Conservation (phyloP, 164 flowering plant genomes). For the Magnolia officinalis region DNA sequence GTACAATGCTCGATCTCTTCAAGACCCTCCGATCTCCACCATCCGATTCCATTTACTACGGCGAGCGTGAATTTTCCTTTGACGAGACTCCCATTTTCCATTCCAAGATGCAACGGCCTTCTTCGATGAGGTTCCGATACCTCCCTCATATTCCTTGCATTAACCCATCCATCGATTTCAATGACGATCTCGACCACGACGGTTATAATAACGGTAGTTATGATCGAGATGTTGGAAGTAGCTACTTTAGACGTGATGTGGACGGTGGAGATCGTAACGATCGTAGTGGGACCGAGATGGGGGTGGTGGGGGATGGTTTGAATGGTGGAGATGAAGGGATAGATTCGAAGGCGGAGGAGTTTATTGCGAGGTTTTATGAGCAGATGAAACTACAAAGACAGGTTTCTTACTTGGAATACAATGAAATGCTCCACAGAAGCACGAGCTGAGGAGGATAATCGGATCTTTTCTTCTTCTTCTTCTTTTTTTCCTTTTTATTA, state of each 20-base stretch:
- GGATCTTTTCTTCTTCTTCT: too few relatives aligned
- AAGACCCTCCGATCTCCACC: slow-evolving; percentile 29
- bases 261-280: too few relatives aligned
- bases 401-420: slow-evolving; percentile 45
- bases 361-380: slow-evolving; percentile 60
- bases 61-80: slow-evolving; percentile 76
- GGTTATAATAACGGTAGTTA: too few relatives aligned
- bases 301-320: background rate
- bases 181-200: background rate
- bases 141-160: slow-evolving; percentile 63
- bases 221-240: too few relatives aligned
- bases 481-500: too few relatives aligned
- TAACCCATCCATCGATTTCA: slow-evolving; percentile 51
- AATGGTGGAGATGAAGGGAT: slow-evolving; percentile 42
- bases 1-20: slow-evolving; percentile 41
- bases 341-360: slow-evolving; percentile 65
- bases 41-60: slow-evolving; percentile 28
- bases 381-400: slow-evolving; percentile 70
- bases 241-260: too few relatives aligned
- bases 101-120: slow-evolving; percentile 51
- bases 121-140: slow-evolving; percentile 49
- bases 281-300: too few relatives aligned
- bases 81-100: slow-evolving; percentile 69
- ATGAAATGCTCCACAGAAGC: slow-evolving; percentile 28
- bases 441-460: background rate